These are phyloP conservation scores for Neofusicoccum umdonicola DNA, from an alignment of 2,329 filamentous ascomycete species.

Conservation along the genomic window DNA sequence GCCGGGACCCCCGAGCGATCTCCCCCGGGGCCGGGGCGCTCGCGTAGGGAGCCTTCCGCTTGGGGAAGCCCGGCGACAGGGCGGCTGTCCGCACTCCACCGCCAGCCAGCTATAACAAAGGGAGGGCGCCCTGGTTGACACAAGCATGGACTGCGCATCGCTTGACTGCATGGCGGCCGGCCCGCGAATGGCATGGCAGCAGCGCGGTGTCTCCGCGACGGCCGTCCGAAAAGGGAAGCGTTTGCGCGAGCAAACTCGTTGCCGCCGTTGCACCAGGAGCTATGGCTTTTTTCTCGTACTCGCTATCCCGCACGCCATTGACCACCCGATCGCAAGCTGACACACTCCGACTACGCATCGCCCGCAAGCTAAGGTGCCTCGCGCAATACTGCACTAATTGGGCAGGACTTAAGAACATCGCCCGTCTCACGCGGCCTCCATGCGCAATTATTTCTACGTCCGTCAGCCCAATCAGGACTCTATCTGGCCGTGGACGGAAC, in stretches of 20 bases:
- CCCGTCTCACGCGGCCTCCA: too few species aligned
- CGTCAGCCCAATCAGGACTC: too few species aligned
- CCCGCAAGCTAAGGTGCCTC: too few species aligned
- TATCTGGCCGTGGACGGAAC: too few species aligned
- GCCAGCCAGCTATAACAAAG: background rate
- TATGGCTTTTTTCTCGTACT: too few species aligned
- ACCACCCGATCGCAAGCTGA: too few species aligned
- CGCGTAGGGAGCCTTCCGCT: background rate
- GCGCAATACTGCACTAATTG: too few species aligned
- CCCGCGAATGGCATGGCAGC: background rate
- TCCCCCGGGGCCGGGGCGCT: background rate
- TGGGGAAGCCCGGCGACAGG: background rate
- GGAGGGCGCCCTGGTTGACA: background rate
- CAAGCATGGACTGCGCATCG: background rate
- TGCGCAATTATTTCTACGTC: too few species aligned
- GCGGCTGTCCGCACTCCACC: too few species aligned
- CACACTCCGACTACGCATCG: too few species aligned
- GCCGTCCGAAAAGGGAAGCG: background rate
- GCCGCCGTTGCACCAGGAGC: background rate
- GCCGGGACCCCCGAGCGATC: conserved; percentile 2
- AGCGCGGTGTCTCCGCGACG: background rate
- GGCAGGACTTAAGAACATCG: background rate
- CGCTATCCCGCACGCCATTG: too few species aligned
- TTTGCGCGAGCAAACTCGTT: background rate
- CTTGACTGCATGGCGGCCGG: background rate